phyloP scores from a whole-genome alignment of 352 stramenopile species.

The Globisporangium lucens region DNA sequence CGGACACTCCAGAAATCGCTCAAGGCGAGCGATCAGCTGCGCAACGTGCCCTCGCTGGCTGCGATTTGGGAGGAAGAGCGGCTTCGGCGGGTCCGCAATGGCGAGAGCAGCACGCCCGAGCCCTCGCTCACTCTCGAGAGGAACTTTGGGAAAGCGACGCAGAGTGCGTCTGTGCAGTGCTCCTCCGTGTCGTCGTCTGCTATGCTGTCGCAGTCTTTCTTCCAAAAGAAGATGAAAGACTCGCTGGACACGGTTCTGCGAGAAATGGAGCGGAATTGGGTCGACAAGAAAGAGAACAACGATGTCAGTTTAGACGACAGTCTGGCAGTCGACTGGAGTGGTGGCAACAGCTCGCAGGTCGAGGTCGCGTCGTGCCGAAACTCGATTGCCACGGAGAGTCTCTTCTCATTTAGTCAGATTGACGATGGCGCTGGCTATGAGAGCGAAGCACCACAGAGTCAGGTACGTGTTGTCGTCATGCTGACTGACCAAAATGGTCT shows the following conservation, averaged over 20 bases:
- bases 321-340: constrained; percentile 11
- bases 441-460: constrained; percentile 20
- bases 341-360: constrained; percentile 7
- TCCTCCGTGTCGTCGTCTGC: constrained; percentile 25
- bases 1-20: constrained; percentile 40
- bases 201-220: constrained; percentile 80
- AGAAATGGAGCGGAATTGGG: constrained; percentile 30
- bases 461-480: constrained; percentile 5
- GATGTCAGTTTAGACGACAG: constrained; percentile 11
- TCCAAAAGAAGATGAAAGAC: constrained; percentile 71
- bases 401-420: constrained; percentile 56
- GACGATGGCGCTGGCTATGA: constrained; percentile 8
- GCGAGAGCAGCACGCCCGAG: constrained; percentile 43
- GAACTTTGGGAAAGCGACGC: constrained; percentile 23
- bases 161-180: constrained; percentile 25
- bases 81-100: constrained; percentile 42
- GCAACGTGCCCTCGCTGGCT: constrained; percentile 73
- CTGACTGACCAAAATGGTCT: background rate
- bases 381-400: constrained; percentile 40
- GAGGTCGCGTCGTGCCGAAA: constrained; percentile 36
- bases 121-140: constrained; percentile 57
- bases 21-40: constrained; percentile 35
- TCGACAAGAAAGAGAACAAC: background rate
- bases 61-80: constrained; percentile 86
- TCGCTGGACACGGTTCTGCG: constrained; percentile 56